Percentiles rank a stretch among this genome's conserved stretches.
These are phyloP conservation scores for Platanthera zijinensis DNA, from an alignment of 106 monocot genomes.

Conservation along the genomic window DNA sequence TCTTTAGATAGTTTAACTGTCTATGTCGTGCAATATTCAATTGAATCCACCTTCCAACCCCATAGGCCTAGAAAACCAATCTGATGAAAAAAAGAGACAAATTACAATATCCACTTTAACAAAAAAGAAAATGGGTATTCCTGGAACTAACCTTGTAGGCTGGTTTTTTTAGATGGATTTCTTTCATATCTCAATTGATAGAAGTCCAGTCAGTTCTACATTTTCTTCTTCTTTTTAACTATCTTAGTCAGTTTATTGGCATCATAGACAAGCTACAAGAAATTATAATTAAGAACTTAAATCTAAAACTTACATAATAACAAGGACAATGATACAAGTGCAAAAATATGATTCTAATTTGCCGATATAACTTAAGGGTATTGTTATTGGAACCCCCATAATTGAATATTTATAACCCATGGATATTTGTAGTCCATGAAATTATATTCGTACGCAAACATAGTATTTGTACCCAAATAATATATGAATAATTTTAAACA, in stretches of 20 bases:
- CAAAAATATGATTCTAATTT: neutral
- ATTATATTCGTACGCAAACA: too few species aligned
- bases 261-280: conserved; percentile 38
- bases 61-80: conserved; percentile 52
- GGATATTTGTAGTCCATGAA: too few species aligned
- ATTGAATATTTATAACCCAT: too few species aligned
- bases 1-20: conserved; percentile 37
- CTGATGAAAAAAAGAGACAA: conserved; percentile 15
- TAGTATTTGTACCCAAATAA: too few species aligned
- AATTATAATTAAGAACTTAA: neutral
- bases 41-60: conserved; percentile 47
- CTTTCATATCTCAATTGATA: conserved; percentile 42
- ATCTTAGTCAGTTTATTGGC: conserved; percentile 51
- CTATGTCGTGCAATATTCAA: conserved; percentile 42
- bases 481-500: too few species aligned
- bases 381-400: too few species aligned
- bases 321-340: neutral
- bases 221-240: conserved; percentile 37
- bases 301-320: too few species aligned
- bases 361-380: too few species aligned
- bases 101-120: neutral
- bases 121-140: neutral
- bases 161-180: conserved; percentile 37
- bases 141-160: conserved; percentile 31
- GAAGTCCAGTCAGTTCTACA: conserved; percentile 48